phyloP scores from a whole-genome alignment of 192 early-diverging fungal genomes.

The Linderina pennispora region DNA sequence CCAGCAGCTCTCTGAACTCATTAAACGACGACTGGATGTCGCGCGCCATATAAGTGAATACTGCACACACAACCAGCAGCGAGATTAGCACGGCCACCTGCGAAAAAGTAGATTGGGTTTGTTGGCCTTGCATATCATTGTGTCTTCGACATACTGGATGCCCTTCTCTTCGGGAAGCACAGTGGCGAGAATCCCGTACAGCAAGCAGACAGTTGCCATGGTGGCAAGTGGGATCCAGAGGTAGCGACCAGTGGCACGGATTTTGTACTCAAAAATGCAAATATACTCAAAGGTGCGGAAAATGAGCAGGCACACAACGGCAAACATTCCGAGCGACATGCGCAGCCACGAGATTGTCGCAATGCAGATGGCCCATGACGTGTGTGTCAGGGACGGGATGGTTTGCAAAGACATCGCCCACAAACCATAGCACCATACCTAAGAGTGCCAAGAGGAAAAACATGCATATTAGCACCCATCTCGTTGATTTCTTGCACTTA shows the following conservation, averaged over 20 bases:
- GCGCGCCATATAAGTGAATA: conserved; percentile 14
- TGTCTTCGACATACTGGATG: conserved; percentile 8
- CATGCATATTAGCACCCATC: no score
- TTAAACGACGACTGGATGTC: conserved; percentile 27
- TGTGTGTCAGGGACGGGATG: conserved; percentile 18
- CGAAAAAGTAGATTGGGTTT: conserved; percentile 35
- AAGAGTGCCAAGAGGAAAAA: no score
- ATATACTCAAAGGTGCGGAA: conserved; percentile 39
- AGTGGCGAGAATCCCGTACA: conserved; percentile 27
- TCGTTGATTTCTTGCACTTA: no score
- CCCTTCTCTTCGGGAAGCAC: conserved; percentile 11
- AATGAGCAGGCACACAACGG: conserved; percentile 19
- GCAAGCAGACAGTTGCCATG: conserved; percentile 5
- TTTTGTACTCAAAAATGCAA: conserved; percentile 24
- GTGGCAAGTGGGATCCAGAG: conserved; percentile 13
- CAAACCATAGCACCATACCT: conserved; percentile 23
- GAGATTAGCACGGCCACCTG: conserved; percentile 11
- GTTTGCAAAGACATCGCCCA: conserved; percentile 38
- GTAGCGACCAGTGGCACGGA: conserved; percentile 12
- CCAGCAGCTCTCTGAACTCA: conserved; percentile 31
- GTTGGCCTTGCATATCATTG: conserved; percentile 15
- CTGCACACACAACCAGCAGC: conserved; percentile 12
- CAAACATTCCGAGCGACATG: conserved; percentile 27
- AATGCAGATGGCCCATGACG: conserved; percentile 25
- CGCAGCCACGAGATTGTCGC: conserved; percentile 39